These are phyloP conservation scores for Allomyces javanicus DNA, from an alignment of 192 early-diverging fungal genomes.

Conservation along the genomic window DNA sequence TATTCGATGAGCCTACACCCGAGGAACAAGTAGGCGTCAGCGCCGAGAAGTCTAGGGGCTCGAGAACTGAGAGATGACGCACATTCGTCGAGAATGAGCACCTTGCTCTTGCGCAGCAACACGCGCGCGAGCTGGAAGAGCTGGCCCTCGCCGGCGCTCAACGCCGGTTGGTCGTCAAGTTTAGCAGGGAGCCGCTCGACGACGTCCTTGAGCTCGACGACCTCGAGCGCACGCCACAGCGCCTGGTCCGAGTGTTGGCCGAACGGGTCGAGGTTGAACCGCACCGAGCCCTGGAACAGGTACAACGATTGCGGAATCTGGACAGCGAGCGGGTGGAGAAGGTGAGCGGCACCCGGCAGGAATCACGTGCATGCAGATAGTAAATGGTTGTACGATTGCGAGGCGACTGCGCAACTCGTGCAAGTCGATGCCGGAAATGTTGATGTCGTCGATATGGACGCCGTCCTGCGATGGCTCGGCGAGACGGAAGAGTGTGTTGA, in stretches of 20 bases:
- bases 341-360: too few relatives aligned
- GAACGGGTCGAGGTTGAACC: slow-evolving; percentile 53
- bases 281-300: slow-evolving; percentile 6
- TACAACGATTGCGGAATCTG: neutral
- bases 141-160: slow-evolving; percentile 26
- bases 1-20: neutral
- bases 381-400: too few relatives aligned
- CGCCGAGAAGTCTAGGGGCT: too few relatives aligned
- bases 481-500: too few relatives aligned
- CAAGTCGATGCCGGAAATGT: too few relatives aligned
- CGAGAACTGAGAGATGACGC: too few relatives aligned
- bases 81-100: slow-evolving; percentile 42
- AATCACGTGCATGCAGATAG: too few relatives aligned
- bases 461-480: too few relatives aligned
- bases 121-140: slow-evolving; percentile 39
- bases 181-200: neutral
- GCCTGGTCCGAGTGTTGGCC: slow-evolving; percentile 33
- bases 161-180: neutral
- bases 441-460: too few relatives aligned
- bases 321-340: too few relatives aligned
- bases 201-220: slow-evolving; percentile 14
- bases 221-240: slow-evolving; percentile 47
- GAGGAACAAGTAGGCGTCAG: too few relatives aligned
- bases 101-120: slow-evolving; percentile 22
- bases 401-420: too few relatives aligned